These are phyloP conservation scores for Neofusicoccum laricinum DNA, from an alignment of 2,329 filamentous ascomycete genomes.

Conservation along the genomic window DNA sequence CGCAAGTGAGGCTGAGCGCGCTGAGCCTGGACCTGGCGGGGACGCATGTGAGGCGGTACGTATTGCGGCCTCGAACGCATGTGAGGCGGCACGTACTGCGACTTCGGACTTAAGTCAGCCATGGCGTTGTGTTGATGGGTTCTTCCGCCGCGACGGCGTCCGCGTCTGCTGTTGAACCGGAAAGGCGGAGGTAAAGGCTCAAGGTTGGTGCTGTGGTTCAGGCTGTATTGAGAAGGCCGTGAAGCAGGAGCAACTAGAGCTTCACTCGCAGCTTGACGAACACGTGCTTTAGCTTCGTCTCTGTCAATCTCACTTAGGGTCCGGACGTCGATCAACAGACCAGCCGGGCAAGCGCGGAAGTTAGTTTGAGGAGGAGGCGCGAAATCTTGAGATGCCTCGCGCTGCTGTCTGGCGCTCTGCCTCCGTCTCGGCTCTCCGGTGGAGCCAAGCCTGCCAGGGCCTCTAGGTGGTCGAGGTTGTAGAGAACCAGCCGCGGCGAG, in stretches of 20 bases:
- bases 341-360: background rate
- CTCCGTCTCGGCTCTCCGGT: background rate
- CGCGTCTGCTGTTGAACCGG: background rate
- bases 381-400: background rate
- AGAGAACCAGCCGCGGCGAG: background rate
- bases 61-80: background rate
- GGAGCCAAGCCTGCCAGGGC: background rate
- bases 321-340: background rate
- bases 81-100: background rate
- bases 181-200: background rate
- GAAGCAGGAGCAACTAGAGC: background rate
- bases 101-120: background rate
- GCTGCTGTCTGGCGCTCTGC: background rate
- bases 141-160: background rate
- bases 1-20: background rate
- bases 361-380: background rate
- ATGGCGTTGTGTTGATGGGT: background rate
- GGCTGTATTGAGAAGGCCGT: background rate
- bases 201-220: background rate
- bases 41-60: background rate
- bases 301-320: background rate
- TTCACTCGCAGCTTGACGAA: background rate
- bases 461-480: background rate
- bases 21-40: background rate
- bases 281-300: background rate